Conservation (phyloP, 805 yeast genomes). For the Zygotorulaspora danielsina region DNA sequence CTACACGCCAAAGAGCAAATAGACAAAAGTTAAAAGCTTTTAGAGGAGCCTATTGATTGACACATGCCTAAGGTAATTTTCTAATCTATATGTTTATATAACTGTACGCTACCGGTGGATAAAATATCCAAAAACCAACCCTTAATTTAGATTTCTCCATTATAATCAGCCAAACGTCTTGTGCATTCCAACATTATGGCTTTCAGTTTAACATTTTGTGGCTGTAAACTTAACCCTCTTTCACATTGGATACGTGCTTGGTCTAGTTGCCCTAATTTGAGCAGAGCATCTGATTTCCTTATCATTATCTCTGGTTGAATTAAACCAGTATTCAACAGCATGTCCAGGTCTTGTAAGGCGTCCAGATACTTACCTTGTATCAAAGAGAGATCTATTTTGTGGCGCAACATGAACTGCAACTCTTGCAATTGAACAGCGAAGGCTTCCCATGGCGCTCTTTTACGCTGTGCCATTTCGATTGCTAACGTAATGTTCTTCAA, state of each 20-base stretch:
- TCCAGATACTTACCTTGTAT: slow-evolving; percentile 50
- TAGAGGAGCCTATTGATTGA: no score
- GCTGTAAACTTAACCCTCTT: slow-evolving; percentile 64
- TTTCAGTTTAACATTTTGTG: slow-evolving; percentile 41
- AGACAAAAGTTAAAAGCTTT: no score
- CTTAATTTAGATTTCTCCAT: slow-evolving; percentile 27
- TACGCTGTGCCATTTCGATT: slow-evolving; percentile 55
- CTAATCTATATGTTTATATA: no score
- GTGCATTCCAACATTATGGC: slow-evolving; percentile 26
- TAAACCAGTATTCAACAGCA: slow-evolving; percentile 56
- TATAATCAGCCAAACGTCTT: slow-evolving; percentile 29
- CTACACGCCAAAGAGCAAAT: background rate
- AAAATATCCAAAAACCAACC: no score
- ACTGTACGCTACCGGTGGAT: no score
- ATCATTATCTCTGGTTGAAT: slow-evolving; percentile 64
- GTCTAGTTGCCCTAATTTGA: slow-evolving; percentile 57
- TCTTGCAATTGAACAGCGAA: slow-evolving; percentile 71
- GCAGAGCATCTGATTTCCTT: slow-evolving; percentile 62
- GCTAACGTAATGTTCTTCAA: slow-evolving; percentile 61
- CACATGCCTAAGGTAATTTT: background rate
- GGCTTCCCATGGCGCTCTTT: slow-evolving; percentile 69
- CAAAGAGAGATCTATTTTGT: slow-evolving; percentile 66
- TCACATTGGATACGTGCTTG: slow-evolving; percentile 65
- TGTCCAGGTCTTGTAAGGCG: slow-evolving; percentile 67
- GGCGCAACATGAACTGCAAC: slow-evolving; percentile 58